phyloP scores from a whole-genome alignment of 768 basidiomycete genomes.

The Russula olivacea region DNA sequence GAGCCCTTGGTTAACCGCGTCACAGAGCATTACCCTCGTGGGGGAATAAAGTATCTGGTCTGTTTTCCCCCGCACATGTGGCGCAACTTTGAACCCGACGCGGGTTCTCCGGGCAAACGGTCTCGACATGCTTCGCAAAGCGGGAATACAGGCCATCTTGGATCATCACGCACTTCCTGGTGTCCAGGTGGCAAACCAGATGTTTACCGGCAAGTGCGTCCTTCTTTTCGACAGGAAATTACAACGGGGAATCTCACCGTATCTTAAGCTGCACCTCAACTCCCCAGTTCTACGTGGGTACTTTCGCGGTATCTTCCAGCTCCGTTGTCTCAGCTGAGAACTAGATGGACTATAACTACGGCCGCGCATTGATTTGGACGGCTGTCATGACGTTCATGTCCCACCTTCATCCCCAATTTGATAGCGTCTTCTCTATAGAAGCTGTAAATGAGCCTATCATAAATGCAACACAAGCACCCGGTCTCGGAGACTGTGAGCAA shows the following conservation, averaged over 20 bases:
- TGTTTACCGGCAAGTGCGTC: constrained; percentile 62
- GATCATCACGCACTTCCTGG: constrained; percentile 71
- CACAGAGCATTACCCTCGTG: constrained; percentile 60
- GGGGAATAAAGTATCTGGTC: constrained; percentile 62
- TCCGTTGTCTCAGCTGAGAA: constrained; percentile 8
- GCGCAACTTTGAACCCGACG: not conserved
- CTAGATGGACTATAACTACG: constrained; percentile 66
- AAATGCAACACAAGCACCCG: constrained; percentile 62
- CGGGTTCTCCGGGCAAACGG: constrained; percentile 48
- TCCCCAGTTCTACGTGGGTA: constrained; percentile 66
- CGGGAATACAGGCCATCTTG: constrained; percentile 61
- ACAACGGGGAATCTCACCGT: not conserved
- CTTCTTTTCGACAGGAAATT: not conserved
- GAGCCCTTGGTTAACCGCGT: constrained; percentile 60
- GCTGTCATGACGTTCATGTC: constrained; percentile 70
- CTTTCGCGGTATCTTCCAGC: not conserved
- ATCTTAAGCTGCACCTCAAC: constrained; percentile 52
- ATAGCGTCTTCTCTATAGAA: constrained; percentile 60
- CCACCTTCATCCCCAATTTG: constrained; percentile 64
- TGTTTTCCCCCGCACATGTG: not conserved
- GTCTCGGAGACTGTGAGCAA: constrained; percentile 60
- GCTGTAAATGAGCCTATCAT: constrained; percentile 76
- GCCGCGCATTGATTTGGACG: constrained; percentile 75
- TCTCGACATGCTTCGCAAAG: constrained; percentile 49
- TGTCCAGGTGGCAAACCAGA: constrained; percentile 52